These are phyloP conservation scores for Thuja plicata DNA, from an alignment of 83 land plant genomes.

Conservation along the genomic window DNA sequence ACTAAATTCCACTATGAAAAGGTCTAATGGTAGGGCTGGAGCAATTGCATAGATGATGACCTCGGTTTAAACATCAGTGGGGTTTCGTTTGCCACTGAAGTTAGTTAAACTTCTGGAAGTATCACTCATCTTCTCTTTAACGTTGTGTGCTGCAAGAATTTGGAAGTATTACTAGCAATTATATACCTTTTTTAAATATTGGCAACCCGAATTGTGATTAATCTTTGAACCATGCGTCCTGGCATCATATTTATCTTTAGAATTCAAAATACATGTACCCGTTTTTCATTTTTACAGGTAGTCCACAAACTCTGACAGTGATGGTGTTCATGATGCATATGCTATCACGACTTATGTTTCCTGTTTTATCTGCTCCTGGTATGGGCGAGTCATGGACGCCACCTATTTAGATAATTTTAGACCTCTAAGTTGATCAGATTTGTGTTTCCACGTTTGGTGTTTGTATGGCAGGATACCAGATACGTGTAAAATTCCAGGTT, in stretches of 20 bases:
- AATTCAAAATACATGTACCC: background rate
- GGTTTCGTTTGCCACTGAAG: background rate
- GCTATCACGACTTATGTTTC: background rate
- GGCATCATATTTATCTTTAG: background rate
- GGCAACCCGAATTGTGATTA: background rate
- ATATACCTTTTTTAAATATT: background rate
- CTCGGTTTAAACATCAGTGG: background rate
- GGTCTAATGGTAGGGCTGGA: background rate
- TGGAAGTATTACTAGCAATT: background rate
- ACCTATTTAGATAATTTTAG: background rate
- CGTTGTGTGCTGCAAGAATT: background rate
- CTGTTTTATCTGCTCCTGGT: background rate
- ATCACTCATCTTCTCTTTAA: background rate
- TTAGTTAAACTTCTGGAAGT: background rate
- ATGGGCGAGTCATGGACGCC: background rate
- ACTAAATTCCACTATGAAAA: background rate
- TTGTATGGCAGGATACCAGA: background rate
- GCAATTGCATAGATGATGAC: background rate
- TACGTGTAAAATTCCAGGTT: background rate
- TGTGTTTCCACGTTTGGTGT: background rate
- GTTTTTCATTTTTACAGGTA: background rate
- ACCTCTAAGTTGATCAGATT: background rate
- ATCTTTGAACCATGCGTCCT: too few relatives aligned
- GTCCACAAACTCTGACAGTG: background rate
- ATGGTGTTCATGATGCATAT: background rate